These are phyloP conservation scores for Heliosperma pusillum DNA, from an alignment of 148 eudicot genomes.

Conservation along the genomic window DNA sequence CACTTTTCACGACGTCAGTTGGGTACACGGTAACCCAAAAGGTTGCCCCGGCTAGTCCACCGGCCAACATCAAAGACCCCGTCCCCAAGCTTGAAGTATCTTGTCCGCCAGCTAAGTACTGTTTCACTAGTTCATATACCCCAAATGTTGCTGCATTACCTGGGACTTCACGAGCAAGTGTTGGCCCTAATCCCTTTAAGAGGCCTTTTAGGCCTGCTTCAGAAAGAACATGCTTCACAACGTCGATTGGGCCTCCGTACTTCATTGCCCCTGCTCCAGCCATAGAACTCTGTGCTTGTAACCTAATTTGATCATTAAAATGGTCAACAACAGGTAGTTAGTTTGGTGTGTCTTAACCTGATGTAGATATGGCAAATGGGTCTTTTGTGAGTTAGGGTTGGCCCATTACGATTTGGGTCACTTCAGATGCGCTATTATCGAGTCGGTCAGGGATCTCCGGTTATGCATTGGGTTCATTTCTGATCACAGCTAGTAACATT, in stretches of 20 bases:
- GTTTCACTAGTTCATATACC: constrained; percentile 74
- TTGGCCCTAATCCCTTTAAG: constrained; percentile 84
- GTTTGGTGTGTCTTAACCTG: not conserved
- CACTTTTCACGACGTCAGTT: constrained; percentile 88
- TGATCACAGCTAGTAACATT: not conserved
- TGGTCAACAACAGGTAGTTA: not conserved
- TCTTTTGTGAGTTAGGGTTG: no score
- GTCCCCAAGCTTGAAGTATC: constrained; percentile 78
- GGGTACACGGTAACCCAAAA: constrained; percentile 82
- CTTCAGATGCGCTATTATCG: no score
- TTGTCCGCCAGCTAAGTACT: constrained; percentile 62
- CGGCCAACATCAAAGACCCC: constrained; percentile 70
- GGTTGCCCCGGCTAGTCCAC: constrained; percentile 85
- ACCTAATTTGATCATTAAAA: constrained; percentile 32
- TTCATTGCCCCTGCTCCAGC: constrained; percentile 63
- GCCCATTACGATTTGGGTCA: no score
- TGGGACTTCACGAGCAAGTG: constrained; percentile 90
- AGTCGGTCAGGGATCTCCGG: no score
- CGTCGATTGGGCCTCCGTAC: constrained; percentile 87
- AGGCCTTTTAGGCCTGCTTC: constrained; percentile 83
- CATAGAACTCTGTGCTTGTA: constrained; percentile 90
- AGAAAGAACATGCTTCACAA: constrained; percentile 66
- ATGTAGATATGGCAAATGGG: no score
- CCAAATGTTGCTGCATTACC: constrained; percentile 96
- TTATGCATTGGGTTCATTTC: not conserved